Evolutionary conservation across 2,329 filamentous ascomycete species (phyloP).

Genomic region (Neonectria neomacrospora): DNA sequence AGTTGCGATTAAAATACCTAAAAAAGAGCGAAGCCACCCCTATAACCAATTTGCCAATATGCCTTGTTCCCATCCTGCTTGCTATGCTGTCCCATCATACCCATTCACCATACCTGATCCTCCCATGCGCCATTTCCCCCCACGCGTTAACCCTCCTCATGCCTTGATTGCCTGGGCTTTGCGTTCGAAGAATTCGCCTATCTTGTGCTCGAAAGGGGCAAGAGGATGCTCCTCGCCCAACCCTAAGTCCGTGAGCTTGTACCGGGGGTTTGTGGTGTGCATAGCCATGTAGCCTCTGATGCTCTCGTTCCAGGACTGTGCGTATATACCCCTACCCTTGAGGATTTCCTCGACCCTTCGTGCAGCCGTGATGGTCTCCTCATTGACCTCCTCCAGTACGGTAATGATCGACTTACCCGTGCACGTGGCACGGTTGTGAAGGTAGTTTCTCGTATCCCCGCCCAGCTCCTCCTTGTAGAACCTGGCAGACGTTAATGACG

Average conservation of each 20-base stretch:
- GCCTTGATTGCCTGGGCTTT: neutral
- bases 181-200: conserved; percentile 13
- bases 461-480: conserved; percentile 22
- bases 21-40: neutral
- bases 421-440: conserved; percentile 13
- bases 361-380: conserved; percentile 13
- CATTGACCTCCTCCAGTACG: conserved; percentile 7
- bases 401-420: conserved; percentile 14
- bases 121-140: too few species aligned
- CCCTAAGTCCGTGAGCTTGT: conserved; percentile 13
- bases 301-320: conserved; percentile 17
- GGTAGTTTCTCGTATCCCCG: conserved; percentile 17
- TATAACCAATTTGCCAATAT: neutral
- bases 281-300: conserved; percentile 20
- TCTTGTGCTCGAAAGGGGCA: conserved; percentile 16
- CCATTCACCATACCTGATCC: neutral
- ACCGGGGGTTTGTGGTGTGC: conserved; percentile 22
- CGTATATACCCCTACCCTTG: conserved; percentile 21
- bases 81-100: neutral
- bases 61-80: neutral
- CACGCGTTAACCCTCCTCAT: neutral
- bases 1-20: neutral
- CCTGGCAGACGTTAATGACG: neutral
- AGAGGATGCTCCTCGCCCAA: conserved; percentile 18
- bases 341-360: conserved; percentile 17